A percentile compares a stretch with the other conserved stretches of the same genome.
Conservation (phyloP, 768 basidiomycete species). For the Psilocybe subaeruginosa region DNA sequence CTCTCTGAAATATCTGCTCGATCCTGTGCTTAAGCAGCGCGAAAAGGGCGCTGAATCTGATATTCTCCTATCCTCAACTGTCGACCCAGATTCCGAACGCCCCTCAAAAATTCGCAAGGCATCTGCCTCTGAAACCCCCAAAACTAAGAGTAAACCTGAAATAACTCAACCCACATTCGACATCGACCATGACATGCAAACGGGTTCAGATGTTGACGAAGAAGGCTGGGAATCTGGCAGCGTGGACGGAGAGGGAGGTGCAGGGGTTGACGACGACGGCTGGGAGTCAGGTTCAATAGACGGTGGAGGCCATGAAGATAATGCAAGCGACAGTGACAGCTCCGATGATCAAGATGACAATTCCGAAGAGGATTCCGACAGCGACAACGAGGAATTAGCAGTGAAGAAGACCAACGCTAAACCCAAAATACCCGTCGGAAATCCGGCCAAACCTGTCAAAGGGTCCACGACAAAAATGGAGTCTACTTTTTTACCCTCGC, state of each 20-base stretch:
- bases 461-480: conserved; percentile 18
- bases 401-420: conserved; percentile 23
- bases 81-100: conserved; percentile 5
- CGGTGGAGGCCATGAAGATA: conserved; percentile 26
- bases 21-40: conserved; percentile 23
- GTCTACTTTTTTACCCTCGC: conserved; percentile 78
- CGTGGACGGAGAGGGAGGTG: conserved; percentile 30
- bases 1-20: conserved; percentile 46
- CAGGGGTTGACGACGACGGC: conserved; percentile 20
- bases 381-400: conserved; percentile 34
- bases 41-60: conserved; percentile 10
- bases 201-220: conserved; percentile 21
- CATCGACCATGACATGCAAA: not conserved
- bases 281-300: conserved; percentile 40
- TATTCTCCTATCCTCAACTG: not conserved
- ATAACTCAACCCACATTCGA: not conserved
- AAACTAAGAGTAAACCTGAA: not conserved
- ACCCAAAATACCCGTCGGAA: conserved; percentile 16
- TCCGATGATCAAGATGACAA: conserved; percentile 36
- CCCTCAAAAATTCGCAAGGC: conserved; percentile 30
- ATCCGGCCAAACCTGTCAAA: conserved; percentile 8
- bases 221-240: conserved; percentile 40
- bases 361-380: conserved; percentile 19
- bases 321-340: conserved; percentile 35
- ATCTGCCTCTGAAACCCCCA: conserved; percentile 4